Conservation (phyloP, 345 rosid genomes). For the Punica granatum region DNA sequence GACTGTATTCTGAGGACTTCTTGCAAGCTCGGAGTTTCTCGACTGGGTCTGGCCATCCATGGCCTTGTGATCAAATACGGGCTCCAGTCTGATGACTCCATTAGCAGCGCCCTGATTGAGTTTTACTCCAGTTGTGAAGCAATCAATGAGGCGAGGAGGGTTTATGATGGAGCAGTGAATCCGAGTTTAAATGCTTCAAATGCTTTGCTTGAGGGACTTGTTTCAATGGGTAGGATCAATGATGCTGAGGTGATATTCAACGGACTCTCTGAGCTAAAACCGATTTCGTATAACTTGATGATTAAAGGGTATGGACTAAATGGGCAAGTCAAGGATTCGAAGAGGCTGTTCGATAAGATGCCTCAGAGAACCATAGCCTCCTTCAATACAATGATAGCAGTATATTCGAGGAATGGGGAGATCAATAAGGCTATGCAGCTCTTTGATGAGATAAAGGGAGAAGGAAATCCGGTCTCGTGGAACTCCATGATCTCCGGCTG, state of each 20-base stretch:
- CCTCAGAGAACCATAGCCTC: constrained; percentile 34
- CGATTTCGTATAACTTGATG: constrained; percentile 37
- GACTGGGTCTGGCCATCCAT: constrained; percentile 32
- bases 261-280: constrained; percentile 20
- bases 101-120: constrained; percentile 39
- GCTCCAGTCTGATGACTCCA: constrained; percentile 31
- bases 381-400: constrained; percentile 44
- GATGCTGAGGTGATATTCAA: constrained; percentile 41
- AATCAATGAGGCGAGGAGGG: constrained; percentile 35
- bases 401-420: constrained; percentile 39
- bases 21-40: constrained; percentile 25
- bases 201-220: constrained; percentile 29
- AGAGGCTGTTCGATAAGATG: constrained; percentile 35
- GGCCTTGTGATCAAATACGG: constrained; percentile 46
- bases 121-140: constrained; percentile 42
- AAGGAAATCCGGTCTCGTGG: constrained; percentile 51
- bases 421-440: constrained; percentile 39
- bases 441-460: constrained; percentile 37
- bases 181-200: constrained; percentile 36
- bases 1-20: constrained; percentile 45
- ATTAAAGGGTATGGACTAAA: constrained; percentile 43
- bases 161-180: constrained; percentile 21
- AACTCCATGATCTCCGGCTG: constrained; percentile 50
- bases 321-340: constrained; percentile 36
- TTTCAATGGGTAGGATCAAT: constrained; percentile 23